Evolutionary conservation across 257 asterid genomes (phyloP).

Genomic region (Lycium barbarum): DNA sequence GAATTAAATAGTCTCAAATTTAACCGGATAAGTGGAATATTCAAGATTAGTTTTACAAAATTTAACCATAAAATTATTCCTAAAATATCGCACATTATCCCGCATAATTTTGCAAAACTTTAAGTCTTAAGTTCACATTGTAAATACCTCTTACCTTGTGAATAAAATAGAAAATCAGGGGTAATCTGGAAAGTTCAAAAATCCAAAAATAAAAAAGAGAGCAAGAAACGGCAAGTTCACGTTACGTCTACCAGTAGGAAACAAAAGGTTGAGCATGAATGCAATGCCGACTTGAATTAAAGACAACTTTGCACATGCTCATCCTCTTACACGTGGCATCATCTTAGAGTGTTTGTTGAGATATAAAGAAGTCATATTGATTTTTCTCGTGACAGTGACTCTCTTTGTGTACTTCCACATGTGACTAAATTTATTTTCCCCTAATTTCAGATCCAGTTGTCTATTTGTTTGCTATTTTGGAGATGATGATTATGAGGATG

Average conservation of each 20-base stretch:
- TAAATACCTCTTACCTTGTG: background rate
- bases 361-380: no score
- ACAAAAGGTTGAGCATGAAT: background rate
- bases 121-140: background rate
- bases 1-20: no score
- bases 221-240: background rate
- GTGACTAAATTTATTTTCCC: background rate
- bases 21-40: no score
- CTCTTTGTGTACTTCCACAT: background rate
- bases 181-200: no score
- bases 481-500: no score
- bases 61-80: no score
- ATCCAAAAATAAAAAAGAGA: no score
- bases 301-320: background rate
- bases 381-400: background rate
- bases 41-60: no score
- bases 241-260: background rate
- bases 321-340: slow-evolving; percentile 5
- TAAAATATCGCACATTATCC: no score
- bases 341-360: background rate
- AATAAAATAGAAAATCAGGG: no score
- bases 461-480: no score
- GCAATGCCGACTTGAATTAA: background rate
- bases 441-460: background rate
- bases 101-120: no score